Evolutionary conservation across 805 yeast genomes (phyloP), one percentile per base, ranked within the genome.

Genomic region (Candida arabinofermentans): DNA sequence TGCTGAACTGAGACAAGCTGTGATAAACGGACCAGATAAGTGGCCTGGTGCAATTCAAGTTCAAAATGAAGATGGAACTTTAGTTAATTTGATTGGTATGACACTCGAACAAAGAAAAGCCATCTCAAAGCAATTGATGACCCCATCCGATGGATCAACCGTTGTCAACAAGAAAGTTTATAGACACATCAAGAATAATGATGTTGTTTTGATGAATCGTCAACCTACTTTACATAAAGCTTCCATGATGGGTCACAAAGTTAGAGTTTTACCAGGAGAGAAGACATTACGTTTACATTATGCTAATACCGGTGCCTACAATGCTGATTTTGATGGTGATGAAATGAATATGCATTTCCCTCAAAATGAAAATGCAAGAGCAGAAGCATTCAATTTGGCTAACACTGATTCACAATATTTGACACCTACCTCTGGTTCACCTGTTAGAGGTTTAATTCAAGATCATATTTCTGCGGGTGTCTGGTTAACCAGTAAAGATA

Each of bases 331-430:
- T 58, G 99, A 91, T 69, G 99, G 99, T 74, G 99, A 91, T 68
- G 99, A 91, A 72, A 91, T 91, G 99, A 91, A 91, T 65, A 85
- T 91, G 96, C 99, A 91, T 70, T 91, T 91, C 74, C 99, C 99
- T 22, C 99, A 91, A 70, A 89, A 86, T 66, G 97, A 91, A 69
- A 86, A 87, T 54, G 99, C 98, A 8, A 82, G 90, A 61, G 91
- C 98, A 18, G 99, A 93, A 69, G 98, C 99, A 2, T 72, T 88
- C 59, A 79, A 88, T 61, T 74, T 93, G 64, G 99, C 99, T 31
- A 90, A 91, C 65, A 93, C 99, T 8, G 97, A 95, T 66, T 86
- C 95, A 46, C 99, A 93, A 70, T 93, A 93, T 65, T 74, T 93
- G 62, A 91, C 99, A 5, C 99, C 99, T 37, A 93, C 99, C 16